These are phyloP conservation scores for Mycosphaerelloides madeirae DNA, from an alignment of 2,329 filamentous ascomycete species.

Conservation along the genomic window DNA sequence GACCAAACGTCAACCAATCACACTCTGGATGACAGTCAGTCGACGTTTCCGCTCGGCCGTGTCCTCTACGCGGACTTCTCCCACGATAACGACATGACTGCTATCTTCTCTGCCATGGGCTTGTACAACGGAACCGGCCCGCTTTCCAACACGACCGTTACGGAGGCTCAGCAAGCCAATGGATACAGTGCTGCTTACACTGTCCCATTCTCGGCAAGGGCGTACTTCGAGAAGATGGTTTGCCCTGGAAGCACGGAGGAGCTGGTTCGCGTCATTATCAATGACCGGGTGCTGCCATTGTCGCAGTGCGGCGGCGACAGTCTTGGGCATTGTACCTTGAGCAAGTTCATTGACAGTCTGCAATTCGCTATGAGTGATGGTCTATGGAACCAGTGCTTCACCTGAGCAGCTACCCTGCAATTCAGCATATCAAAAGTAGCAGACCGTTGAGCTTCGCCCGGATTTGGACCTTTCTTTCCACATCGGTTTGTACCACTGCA, in stretches of 20 bases:
- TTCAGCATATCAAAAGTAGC: too few species aligned
- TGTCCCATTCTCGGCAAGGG: conserved; percentile 73
- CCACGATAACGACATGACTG: conserved; percentile 83
- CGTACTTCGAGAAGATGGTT: conserved; percentile 83
- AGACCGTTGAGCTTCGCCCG: too few species aligned
- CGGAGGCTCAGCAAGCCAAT: conserved; percentile 50
- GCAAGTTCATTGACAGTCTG: conserved; percentile 68
- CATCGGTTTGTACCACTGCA: too few species aligned
- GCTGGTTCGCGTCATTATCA: conserved; percentile 73
- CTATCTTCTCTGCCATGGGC: conserved; percentile 70
- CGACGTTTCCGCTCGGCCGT: conserved; percentile 66
- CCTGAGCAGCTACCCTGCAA: neutral
- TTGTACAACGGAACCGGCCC: conserved; percentile 64
- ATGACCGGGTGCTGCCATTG: conserved; percentile 74
- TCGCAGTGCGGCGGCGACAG: conserved; percentile 65
- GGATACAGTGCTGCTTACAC: conserved; percentile 74
- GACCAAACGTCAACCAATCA: conserved; percentile 73
- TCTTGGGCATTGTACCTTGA: conserved; percentile 65
- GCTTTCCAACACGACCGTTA: conserved; percentile 42
- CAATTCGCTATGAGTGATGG: conserved; percentile 69
- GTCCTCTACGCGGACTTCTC: conserved; percentile 82
- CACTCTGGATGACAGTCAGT: conserved; percentile 63
- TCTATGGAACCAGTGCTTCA: conserved; percentile 62
- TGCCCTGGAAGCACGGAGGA: conserved; percentile 61
- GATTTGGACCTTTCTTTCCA: too few species aligned